Conservation (phyloP, 2,329 filamentous ascomycete species). For the Chrysoporthe puriensis region DNA sequence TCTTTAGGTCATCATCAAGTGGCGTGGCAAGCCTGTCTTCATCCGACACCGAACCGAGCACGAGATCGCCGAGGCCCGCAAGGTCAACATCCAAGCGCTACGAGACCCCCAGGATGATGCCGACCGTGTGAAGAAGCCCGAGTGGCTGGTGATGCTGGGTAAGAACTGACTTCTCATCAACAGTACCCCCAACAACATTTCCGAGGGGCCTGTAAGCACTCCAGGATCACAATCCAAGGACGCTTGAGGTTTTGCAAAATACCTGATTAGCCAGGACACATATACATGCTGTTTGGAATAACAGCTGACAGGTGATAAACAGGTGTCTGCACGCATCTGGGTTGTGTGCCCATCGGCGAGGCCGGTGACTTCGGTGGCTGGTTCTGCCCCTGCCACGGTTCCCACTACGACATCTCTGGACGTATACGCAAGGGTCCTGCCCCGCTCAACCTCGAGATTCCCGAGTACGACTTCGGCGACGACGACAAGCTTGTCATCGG, state of each 20-base stretch:
- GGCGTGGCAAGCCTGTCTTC: slow-evolving; percentile 99
- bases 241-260: not conserved
- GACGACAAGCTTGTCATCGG: slow-evolving; percentile 90
- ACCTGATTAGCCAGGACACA: too few species aligned
- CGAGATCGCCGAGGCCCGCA: slow-evolving; percentile 95
- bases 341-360: slow-evolving; percentile 98
- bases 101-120: slow-evolving; percentile 90
- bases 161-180: slow-evolving; percentile 39
- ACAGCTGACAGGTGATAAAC: slow-evolving; percentile 15
- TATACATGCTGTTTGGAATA: not conserved
- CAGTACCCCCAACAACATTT: not conserved
- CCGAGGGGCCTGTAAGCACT: not conserved
- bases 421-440: slow-evolving; percentile 97
- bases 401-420: slow-evolving; percentile 99
- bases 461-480: slow-evolving; percentile 88
- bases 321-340: slow-evolving; percentile 99
- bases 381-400: slow-evolving; percentile 99
- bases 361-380: slow-evolving; percentile 97
- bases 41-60: slow-evolving; percentile 93
- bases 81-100: slow-evolving; percentile 78
- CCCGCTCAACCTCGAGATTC: slow-evolving; percentile 96
- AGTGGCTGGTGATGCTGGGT: slow-evolving; percentile 99
- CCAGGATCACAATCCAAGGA: not conserved
- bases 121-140: slow-evolving; percentile 95
- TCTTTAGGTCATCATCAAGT: slow-evolving; percentile 93